A percentile compares a stretch with the other conserved stretches of the same genome.
phyloP scores from a whole-genome alignment of 2,329 filamentous ascomycete species.

The Fusarium graminum region DNA sequence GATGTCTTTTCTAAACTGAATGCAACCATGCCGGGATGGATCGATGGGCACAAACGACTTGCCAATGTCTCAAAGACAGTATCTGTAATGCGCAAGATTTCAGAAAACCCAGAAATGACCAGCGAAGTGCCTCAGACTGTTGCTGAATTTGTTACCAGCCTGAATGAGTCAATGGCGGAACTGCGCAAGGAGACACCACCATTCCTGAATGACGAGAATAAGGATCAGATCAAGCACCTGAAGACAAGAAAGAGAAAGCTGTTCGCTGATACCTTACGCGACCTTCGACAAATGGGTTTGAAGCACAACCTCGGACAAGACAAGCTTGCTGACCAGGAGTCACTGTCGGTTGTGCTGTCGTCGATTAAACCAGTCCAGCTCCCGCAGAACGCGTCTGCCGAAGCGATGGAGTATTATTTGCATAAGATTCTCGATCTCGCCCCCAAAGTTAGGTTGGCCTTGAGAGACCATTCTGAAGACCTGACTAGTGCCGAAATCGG shows the following conservation, averaged over 20 bases:
- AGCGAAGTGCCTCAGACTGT: constrained; percentile 72
- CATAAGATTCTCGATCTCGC: constrained; percentile 83
- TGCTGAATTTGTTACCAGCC: constrained; percentile 75
- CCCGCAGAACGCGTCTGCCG: constrained; percentile 41
- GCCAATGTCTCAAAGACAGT: constrained; percentile 77
- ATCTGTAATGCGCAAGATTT: constrained; percentile 78
- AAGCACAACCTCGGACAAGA: constrained; percentile 83
- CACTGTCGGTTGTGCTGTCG: constrained; percentile 77
- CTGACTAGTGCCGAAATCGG: constrained; percentile 83
- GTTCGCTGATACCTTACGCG: constrained; percentile 88
- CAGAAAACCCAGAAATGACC: constrained; percentile 63
- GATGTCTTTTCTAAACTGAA: constrained; percentile 43
- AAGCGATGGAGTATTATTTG: constrained; percentile 76
- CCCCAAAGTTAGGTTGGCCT: constrained; percentile 73
- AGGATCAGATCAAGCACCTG: constrained; percentile 84
- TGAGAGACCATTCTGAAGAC: constrained; percentile 84
- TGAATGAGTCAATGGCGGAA: constrained; percentile 76
- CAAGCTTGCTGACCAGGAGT: constrained; percentile 78
- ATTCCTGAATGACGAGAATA: constrained; percentile 88
- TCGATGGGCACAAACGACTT: constrained; percentile 72
- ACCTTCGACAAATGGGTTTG: constrained; percentile 89
- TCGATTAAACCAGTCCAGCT: constrained; percentile 60
- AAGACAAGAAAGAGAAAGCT: constrained; percentile 91
- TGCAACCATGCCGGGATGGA: constrained; percentile 54
- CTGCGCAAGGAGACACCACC: constrained; percentile 87